A percentile compares a stretch with the other conserved stretches of the same genome.
These are phyloP conservation scores for Claviceps quebecensis DNA, from an alignment of 2,329 filamentous ascomycete species.

Conservation along the genomic window DNA sequence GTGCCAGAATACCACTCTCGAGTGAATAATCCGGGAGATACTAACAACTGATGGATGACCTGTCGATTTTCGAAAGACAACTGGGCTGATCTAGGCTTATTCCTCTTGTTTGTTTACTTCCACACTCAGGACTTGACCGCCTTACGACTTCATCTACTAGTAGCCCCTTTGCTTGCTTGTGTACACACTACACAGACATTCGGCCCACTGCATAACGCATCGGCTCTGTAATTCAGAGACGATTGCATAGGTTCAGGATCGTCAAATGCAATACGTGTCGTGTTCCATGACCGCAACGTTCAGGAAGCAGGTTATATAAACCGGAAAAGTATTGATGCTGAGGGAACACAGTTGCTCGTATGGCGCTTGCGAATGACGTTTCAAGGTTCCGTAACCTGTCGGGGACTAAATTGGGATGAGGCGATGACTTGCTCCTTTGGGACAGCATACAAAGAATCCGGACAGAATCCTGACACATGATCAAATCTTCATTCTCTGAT, in stretches of 20 bases:
- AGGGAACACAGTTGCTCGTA: slow-evolving; percentile 1
- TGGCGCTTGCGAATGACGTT: not conserved
- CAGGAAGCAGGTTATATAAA: not conserved
- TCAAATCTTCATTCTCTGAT: not conserved
- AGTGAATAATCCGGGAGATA: too few relatives aligned
- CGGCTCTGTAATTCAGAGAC: not conserved
- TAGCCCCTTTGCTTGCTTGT: not conserved
- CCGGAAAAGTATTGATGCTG: not conserved
- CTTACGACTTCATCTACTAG: not conserved
- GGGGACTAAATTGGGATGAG: not conserved
- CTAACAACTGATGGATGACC: too few relatives aligned
- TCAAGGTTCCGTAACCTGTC: not conserved
- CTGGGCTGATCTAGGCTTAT: not conserved
- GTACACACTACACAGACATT: not conserved
- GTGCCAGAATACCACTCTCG: too few relatives aligned
- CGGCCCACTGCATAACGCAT: not conserved
- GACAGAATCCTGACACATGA: not conserved
- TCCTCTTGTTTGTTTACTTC: not conserved
- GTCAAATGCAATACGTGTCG: not conserved
- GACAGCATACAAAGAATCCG: not conserved
- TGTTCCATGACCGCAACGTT: not conserved
- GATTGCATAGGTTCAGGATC: not conserved
- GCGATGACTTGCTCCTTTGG: not conserved
- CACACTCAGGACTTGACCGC: not conserved
- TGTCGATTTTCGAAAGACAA: not conserved